Evolutionary conservation across 441 rosid species (phyloP).

Genomic region (Erodium moschatum): DNA sequence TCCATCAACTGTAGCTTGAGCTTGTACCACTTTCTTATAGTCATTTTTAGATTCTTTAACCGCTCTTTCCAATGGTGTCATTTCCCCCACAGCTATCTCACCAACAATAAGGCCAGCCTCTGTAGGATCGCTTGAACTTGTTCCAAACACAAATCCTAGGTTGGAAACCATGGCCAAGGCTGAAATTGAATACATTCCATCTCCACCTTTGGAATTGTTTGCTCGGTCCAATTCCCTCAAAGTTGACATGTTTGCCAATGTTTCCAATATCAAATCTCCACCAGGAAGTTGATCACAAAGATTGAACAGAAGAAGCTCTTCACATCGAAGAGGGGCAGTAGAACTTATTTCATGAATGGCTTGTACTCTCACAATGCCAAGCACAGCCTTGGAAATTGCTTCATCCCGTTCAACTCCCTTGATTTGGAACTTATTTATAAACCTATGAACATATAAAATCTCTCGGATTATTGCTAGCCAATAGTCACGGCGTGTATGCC

Average conservation of each 20-base stretch:
- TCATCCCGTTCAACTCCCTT: conserved; percentile 53
- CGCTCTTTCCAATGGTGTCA: conserved; percentile 61
- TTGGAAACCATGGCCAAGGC: conserved; percentile 66
- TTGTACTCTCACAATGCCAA: conserved; percentile 69
- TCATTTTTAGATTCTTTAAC: conserved; percentile 67
- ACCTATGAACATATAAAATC: conserved; percentile 59
- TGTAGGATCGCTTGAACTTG: conserved; percentile 39
- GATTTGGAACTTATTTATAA: conserved; percentile 53
- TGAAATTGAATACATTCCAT: conserved; percentile 56
- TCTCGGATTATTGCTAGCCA: conserved; percentile 78
- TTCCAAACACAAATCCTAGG: conserved; percentile 60
- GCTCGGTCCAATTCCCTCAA: conserved; percentile 43
- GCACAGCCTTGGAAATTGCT: conserved; percentile 73
- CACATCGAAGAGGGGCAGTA: conserved; percentile 34
- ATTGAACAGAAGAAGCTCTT: conserved; percentile 68
- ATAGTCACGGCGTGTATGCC: conserved; percentile 76
- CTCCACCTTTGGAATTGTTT: conserved; percentile 34
- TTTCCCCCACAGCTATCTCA: conserved; percentile 76
- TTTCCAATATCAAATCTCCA: conserved; percentile 77
- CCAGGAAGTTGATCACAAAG: conserved; percentile 92
- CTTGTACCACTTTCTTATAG: conserved; percentile 58
- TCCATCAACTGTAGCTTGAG: conserved; percentile 78
- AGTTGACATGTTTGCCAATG: conserved; percentile 63
- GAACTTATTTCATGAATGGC: conserved; percentile 64
- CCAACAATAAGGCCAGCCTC: conserved; percentile 56